Base-by-base conservation (phyloP, 352 stramenopile species). In the Globisporangium alternatum region DNA sequence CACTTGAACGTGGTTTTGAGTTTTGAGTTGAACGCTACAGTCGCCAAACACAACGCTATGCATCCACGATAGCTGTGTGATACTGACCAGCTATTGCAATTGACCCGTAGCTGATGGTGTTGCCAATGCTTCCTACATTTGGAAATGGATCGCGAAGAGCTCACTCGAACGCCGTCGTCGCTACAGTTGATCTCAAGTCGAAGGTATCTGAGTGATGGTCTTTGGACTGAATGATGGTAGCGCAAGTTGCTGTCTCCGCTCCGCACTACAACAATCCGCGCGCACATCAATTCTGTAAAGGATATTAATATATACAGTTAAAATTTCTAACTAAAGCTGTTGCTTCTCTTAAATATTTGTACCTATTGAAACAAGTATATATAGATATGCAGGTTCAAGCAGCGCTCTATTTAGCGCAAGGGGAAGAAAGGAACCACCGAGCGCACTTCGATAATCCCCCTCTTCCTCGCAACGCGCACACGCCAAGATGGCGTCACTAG, bases 201-300 rank as follows among this genome's bases (percentile, higher is more conserved):
- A 55, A 55, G 48, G 30, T 25, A 3, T 48, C 21, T 43, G 62
- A 68, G 62, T 68, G 62, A 43, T 57, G 28, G 47, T 68, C 39
- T 17, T 13, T 39, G 13, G 28, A n/a, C 56, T 44, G 62, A 68
- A 64, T 68, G 62, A 68, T 64, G 62, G 62, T 64, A n/a, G 6
- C 30, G 54, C 33, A 68, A 68, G 62, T 68, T 68, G 62, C 62
- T 64, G 62, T 65, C n/a, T 60, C 22, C 13, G 22, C 41, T 25
- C 8, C 13, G 9, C n/a, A 56, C 57, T 56, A 60, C 49, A 58
- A 65, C 48, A 55, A 19, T 48, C 28, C 19, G 9, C 33, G 17
- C 12, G 1, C 3, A 2, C 17, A 66, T 64, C 45, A 45, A 1
- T 19, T 7, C 5, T 31, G 1, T 15, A 4, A 15, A 60, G 35